Base-by-base conservation (phyloP, 805 yeast genomes). In the Yamadazyma phyllophila region DNA sequence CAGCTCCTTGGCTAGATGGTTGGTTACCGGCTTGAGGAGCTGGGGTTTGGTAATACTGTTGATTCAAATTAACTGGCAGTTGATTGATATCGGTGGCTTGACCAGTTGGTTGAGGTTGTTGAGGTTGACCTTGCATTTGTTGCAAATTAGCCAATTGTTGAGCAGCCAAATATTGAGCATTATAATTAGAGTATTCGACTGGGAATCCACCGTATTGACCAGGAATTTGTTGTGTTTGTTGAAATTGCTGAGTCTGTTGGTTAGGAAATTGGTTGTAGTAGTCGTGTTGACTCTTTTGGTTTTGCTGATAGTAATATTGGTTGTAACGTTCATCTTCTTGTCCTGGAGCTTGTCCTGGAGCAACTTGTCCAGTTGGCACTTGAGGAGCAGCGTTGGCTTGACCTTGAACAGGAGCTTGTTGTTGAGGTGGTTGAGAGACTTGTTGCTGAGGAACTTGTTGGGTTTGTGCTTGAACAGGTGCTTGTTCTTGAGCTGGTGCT, bases 141-240 rank as follows among this genome's bases (percentile, higher is more conserved):
- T 50, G 53, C 27, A 41, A 34, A 15, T 43, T 43, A 11, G 55
- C 55, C 43, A 51, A 42, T 43, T 49, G 53, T 29, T 49, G 53
- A 44, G 62, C 59, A 36, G 61, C 63, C 43, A 61, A 62, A 41
- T 56, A 59, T 50, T 65, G 73, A 45, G 63, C 68, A 41, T 60
- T 65, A 55, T 70, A 69, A 32, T 64, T 65, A 35, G 67, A 59
- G 60, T 72, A 72, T 54, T 72, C 77, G 38, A 58, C 73, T 39
- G 77, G 77, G 59, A 70, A 73, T 38, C 67, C 71, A 39, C 62
- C 74, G 55, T 64, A 72, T 55, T 67, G 73, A 29, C 67, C 73
- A 45, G 76, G 76, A 35, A 65, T 48, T 43, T 62, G 58, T 50
- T 70, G 74, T 31, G 63, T 63, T 43, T 67, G 66, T 53, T 69